Percentiles rank a stretch among this genome's conserved stretches.
Conservation (phyloP, 2,329 filamentous ascomycete genomes). For the Exophiala oligosperma region DNA sequence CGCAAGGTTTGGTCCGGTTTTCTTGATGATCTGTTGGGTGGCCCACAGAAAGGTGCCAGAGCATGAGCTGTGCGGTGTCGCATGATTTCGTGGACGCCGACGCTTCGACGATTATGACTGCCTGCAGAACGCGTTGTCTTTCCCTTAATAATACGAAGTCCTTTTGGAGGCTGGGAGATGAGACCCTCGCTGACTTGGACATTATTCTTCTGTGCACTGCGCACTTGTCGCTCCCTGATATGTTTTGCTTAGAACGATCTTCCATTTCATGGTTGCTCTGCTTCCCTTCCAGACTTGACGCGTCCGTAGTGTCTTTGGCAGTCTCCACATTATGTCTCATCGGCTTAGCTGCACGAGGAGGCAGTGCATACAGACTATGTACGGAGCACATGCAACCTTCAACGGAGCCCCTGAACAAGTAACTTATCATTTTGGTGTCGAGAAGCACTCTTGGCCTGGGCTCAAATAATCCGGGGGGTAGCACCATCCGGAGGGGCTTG, state of each 20-base stretch:
- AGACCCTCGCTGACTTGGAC: background rate
- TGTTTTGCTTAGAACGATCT: background rate
- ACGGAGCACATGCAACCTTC: background rate
- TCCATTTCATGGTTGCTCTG: background rate
- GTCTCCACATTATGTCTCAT: slow-evolving; percentile 7
- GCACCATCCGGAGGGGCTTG: too few species aligned
- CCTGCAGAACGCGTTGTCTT: background rate
- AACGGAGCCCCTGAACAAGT: background rate
- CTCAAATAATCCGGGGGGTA: too few species aligned
- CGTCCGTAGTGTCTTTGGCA: background rate
- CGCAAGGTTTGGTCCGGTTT: slow-evolving; percentile 50
- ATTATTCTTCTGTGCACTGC: slow-evolving; percentile 16
- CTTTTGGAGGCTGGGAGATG: background rate
- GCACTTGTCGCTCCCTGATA: slow-evolving; percentile 10
- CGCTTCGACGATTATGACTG: background rate
- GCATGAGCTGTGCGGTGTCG: slow-evolving; percentile 10
- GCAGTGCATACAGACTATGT: too few species aligned
- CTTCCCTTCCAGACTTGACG: background rate
- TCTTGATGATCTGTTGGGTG: slow-evolving; percentile 51
- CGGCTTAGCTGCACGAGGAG: background rate
- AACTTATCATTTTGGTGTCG: too few species aligned
- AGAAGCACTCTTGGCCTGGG: too few species aligned
- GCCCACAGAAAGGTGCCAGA: slow-evolving; percentile 34
- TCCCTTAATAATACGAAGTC: background rate
- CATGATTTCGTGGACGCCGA: background rate